phyloP scores from a whole-genome alignment of 2,329 filamentous ascomycete species.

The Pseudonectria buxi region DNA sequence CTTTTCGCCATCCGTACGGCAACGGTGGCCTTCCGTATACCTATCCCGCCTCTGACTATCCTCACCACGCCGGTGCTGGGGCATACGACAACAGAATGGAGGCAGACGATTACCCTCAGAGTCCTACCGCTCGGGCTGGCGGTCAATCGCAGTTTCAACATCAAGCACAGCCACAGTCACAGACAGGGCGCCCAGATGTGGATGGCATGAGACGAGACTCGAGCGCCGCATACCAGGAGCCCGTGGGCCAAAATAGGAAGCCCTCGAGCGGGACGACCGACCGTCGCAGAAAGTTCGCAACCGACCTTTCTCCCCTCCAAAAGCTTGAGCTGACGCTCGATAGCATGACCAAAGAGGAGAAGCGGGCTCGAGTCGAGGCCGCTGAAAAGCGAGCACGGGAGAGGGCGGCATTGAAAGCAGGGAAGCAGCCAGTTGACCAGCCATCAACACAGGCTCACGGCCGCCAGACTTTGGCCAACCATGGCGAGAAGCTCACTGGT shows the following conservation, averaged over 20 bases:
- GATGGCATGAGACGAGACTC: constrained; percentile 19
- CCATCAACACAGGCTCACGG: constrained; percentile 17
- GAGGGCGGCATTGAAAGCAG: constrained; percentile 38
- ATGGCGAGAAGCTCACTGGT: constrained; percentile 9
- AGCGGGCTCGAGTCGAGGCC: constrained; percentile 75
- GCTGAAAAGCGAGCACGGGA: constrained; percentile 70
- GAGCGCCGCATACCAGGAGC: constrained; percentile 13
- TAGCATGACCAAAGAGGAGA: constrained; percentile 94
- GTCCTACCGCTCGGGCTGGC: constrained; percentile 12
- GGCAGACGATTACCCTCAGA: constrained; percentile 19
- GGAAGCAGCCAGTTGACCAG: constrained; percentile 15
- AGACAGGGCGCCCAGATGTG: constrained; percentile 10
- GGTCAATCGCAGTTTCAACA: constrained; percentile 8
- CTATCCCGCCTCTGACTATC: constrained; percentile 9
- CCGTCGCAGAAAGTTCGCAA: constrained; percentile 58
- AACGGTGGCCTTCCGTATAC: constrained; percentile 22
- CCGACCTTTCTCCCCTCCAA: constrained; percentile 84
- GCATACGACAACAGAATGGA: constrained; percentile 19
- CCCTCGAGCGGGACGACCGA: constrained; percentile 34
- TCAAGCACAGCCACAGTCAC: too few relatives aligned
- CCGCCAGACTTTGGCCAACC: constrained; percentile 14
- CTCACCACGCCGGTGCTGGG: constrained; percentile 7
- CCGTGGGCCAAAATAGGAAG: constrained; percentile 28
- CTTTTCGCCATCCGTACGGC: constrained; percentile 44
- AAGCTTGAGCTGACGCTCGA: constrained; percentile 85